Evolutionary conservation across 371 early-diverging fungal genomes (phyloP), one percentile per base, ranked within the genome.

Genomic region (Capniomyces stellatus): DNA sequence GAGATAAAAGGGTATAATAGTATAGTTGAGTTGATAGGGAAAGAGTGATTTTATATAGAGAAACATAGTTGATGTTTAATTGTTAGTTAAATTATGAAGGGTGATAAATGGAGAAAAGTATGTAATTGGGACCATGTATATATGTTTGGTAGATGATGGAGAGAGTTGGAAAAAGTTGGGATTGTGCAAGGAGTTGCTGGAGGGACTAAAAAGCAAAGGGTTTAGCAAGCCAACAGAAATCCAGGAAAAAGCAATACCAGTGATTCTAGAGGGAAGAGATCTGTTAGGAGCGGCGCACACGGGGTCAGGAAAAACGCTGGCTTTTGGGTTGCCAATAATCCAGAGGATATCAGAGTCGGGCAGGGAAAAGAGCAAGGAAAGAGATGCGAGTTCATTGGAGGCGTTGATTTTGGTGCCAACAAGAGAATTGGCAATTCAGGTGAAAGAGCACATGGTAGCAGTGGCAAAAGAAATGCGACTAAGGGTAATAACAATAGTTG

Each of bases 201-300:
- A 80, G 41, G 89, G 77, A 0, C 69, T 94, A 24, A 70, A 73
- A 51, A 74, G 79, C 19, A 75, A 77, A 21, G 71, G 78, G 19
- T 95, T 92, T 58, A 55, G 63, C 0, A 58, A 67, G 21, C 99
- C 99, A 2, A 97, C 98, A 1, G 83, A 85, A 23, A 98, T 99
- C 58, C 99, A 99, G 73, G 71, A 76, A 12, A 72, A 87, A 55
- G 75, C 89, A 8, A 73, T 97, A 39, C 80, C 86, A 13, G 58
- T 79, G 28, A 76, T 91, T 24, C 60, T 78, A 25, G 49, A 62
- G 2, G 81, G 86, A 31, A 77, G 87, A 31, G 92, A 98, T 63
- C 77, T 98, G 52, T 81, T 99, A 40, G 99, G 98, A 51, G 89
- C 92, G 22, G 98, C 99, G 1, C 90, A 93, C 58, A 99, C 99